Conservation (phyloP, 2,329 filamentous ascomycete genomes). For the Pleoardoris graminearum region DNA sequence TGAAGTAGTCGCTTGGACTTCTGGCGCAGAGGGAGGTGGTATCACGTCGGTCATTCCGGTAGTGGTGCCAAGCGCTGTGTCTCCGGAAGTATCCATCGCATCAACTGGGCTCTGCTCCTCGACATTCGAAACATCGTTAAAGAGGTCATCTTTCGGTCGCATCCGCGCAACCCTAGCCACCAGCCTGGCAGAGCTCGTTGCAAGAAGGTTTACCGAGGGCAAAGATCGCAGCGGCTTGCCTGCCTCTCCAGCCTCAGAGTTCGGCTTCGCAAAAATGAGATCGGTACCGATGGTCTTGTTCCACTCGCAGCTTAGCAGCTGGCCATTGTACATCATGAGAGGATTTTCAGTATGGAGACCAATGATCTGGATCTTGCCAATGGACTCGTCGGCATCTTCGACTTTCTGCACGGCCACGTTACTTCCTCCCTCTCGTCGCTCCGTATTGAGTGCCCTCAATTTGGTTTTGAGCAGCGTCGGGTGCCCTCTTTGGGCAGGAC, state of each 20-base stretch:
- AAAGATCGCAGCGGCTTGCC: constrained; percentile 53
- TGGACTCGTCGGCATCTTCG: constrained; percentile 16
- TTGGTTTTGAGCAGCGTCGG: constrained; percentile 34
- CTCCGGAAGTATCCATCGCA: constrained; percentile 1
- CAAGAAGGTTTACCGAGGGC: constrained; percentile 69
- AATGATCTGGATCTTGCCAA: constrained; percentile 71
- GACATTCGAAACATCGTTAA: constrained; percentile 9
- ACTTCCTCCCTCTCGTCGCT: constrained; percentile 23
- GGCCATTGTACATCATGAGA: constrained; percentile 76
- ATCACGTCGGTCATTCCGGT: constrained; percentile 7
- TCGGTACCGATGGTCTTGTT: constrained; percentile 82
- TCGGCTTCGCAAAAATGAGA: constrained; percentile 63
- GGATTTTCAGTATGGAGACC: constrained; percentile 78
- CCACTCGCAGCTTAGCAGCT: constrained; percentile 81
- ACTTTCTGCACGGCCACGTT: constrained; percentile 15
- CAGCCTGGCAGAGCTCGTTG: constrained; percentile 70
- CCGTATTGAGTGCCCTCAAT: constrained; percentile 32
- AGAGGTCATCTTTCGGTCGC: constrained; percentile 36
- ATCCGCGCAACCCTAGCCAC: constrained; percentile 67
- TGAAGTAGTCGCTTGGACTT: neutral
- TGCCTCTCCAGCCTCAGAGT: constrained; percentile 18
- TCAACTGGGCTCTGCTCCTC: constrained; percentile 9
- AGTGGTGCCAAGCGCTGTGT: neutral
- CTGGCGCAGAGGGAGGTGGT: neutral
- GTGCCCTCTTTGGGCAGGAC: constrained; percentile 24